phyloP scores from a whole-genome alignment of 176 grass and related monocot species.

The Thinopyrum elongatum region DNA sequence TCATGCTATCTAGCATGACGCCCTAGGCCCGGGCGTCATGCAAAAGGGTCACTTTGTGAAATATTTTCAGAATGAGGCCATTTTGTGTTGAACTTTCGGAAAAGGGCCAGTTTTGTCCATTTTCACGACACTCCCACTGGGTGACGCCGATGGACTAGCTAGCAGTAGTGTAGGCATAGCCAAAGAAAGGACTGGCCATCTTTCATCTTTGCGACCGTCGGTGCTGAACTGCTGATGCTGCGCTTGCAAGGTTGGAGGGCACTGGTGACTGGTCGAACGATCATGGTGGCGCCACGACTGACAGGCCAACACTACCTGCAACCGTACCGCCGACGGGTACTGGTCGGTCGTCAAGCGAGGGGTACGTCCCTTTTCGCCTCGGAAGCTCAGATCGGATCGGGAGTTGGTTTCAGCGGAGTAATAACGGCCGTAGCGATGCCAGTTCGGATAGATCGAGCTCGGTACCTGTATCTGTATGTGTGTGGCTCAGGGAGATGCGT shows the following conservation, averaged over 20 bases:
- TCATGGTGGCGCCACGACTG: not conserved
- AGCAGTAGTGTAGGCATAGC: not conserved
- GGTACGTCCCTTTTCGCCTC: not conserved
- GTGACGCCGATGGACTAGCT: not conserved
- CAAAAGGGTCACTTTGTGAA: no score
- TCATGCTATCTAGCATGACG: no score
- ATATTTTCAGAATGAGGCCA: no score
- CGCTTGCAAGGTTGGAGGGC: slow-evolving; percentile 1
- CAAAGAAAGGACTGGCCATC: not conserved
- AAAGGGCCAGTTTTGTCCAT: no score
- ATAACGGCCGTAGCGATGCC: not conserved
- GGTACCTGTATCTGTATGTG: not conserved
- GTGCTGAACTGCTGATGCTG: not conserved
- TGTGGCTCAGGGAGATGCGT: not conserved
- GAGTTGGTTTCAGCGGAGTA: not conserved
- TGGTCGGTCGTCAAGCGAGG: not conserved
- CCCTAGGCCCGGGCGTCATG: no score
- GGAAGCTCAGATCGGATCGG: not conserved
- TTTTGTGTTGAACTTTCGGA: no score
- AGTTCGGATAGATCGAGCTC: not conserved
- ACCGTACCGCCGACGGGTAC: not conserved
- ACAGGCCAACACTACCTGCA: not conserved
- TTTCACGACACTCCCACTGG: not conserved
- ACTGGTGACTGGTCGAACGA: not conserved
- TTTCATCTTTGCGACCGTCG: not conserved